Evolutionary conservation across 208 protist genomes (phyloP).

Genomic region (Crithidia expoeki): DNA sequence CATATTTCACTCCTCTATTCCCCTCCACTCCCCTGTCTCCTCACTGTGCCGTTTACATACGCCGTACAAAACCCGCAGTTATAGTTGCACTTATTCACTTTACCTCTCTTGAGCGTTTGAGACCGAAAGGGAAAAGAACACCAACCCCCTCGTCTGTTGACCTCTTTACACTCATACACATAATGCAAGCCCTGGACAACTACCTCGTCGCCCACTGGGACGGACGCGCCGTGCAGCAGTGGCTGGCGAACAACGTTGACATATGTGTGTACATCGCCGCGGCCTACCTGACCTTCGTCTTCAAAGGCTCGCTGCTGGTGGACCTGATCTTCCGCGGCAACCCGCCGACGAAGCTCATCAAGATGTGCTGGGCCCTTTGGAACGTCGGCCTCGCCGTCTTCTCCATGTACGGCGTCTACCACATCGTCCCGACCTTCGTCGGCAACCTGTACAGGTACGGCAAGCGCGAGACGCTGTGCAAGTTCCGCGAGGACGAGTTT

Average conservation of each 20-base stretch:
- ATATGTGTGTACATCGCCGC: constrained; percentile 53
- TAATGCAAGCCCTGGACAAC: constrained; percentile 51
- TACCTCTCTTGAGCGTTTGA: no score
- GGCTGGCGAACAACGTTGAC: constrained; percentile 49
- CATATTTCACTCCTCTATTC: no score
- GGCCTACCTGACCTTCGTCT: constrained; percentile 70
- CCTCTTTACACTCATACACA: not conserved
- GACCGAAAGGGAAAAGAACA: no score
- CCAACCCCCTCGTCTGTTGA: not conserved
- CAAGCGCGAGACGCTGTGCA: constrained; percentile 69
- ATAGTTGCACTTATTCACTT: no score
- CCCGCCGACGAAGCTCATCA: constrained; percentile 49
- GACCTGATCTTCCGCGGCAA: constrained; percentile 46
- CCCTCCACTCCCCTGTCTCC: constrained; percentile 67
- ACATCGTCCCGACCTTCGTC: constrained; percentile 45
- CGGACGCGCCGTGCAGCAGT: constrained; percentile 38
- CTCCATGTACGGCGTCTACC: constrained; percentile 70
- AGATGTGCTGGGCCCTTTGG: constrained; percentile 76
- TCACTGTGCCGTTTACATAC: constrained; percentile 68
- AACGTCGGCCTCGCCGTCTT: constrained; percentile 86
- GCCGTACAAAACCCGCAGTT: no score
- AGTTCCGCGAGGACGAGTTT: constrained; percentile 51
- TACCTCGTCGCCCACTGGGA: constrained; percentile 43
- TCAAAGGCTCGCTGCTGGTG: constrained; percentile 42
- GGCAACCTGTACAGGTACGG: constrained; percentile 32